A percentile compares a stretch with the other conserved stretches of the same genome.
These are phyloP conservation scores for Penicillium sp. DNA, from an alignment of 2,329 filamentous ascomycete species.

Conservation along the genomic window DNA sequence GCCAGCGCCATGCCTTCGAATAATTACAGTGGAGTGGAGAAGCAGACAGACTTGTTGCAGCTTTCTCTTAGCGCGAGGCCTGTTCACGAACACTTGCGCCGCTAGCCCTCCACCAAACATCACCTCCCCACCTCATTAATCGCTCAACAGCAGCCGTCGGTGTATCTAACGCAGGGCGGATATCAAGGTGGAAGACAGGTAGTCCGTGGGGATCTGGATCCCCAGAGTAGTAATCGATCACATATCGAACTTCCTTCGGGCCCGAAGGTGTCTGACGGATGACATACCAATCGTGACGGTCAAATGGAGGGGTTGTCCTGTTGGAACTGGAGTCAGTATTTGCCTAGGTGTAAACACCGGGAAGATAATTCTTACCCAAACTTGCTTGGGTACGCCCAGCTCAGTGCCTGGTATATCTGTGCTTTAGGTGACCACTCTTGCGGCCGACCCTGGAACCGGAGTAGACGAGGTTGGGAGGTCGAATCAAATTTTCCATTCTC, in stretches of 20 bases:
- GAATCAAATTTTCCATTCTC: slow-evolving; percentile 25
- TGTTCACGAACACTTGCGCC: slow-evolving; percentile 53
- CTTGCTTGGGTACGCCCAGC: slow-evolving; percentile 66
- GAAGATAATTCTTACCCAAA: slow-evolving; percentile 55
- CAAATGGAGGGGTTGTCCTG: slow-evolving; percentile 77
- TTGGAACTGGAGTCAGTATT: slow-evolving; percentile 9
- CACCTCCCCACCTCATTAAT: slow-evolving; percentile 77
- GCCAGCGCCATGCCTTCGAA: slow-evolving; percentile 21
- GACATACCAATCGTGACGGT: slow-evolving; percentile 95
- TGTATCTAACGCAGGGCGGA: slow-evolving; percentile 76
- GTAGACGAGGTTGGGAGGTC: slow-evolving; percentile 57
- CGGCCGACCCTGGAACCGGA: slow-evolving; percentile 82
- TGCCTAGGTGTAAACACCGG: not conserved
- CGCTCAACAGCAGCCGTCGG: slow-evolving; percentile 73
- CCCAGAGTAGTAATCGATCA: slow-evolving; percentile 93
- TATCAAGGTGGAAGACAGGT: slow-evolving; percentile 91
- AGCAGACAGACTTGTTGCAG: slow-evolving; percentile 9
- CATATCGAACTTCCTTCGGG: slow-evolving; percentile 73
- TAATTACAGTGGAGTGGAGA: slow-evolving; percentile 23
- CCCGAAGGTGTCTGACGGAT: slow-evolving; percentile 59
- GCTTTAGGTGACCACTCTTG: slow-evolving; percentile 88
- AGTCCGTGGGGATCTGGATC: slow-evolving; percentile 74
- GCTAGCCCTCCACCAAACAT: slow-evolving; percentile 85
- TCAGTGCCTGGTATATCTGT: slow-evolving; percentile 69
- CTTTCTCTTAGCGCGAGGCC: not conserved